Evolutionary conservation across 2,329 filamentous ascomycete species (phyloP), one percentile per base, ranked within the genome.

Genomic region (Ceratocystis eucalypticola): DNA sequence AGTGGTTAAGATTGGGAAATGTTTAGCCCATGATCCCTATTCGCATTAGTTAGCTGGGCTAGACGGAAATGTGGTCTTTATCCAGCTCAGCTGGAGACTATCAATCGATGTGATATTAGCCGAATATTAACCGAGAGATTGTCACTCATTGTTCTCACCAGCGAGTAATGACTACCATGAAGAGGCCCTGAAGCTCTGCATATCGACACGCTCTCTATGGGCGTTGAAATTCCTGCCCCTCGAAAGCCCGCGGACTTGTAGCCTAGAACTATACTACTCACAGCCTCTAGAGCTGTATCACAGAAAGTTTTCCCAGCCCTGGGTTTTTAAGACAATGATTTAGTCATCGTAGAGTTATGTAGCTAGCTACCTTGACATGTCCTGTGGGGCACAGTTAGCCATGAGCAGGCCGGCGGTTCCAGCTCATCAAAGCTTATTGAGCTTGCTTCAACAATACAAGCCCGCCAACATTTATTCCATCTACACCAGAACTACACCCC

Each of bases 341-440:
- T 59, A 37, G 55, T 59, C 55, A 59, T 59, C 53, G n/a, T 59
- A 37, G 28, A 41, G 37, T 41, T 33, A 7, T 59, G 53, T 37
- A 33, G 55, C 48, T 53, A 33, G 12, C 55, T 33, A 53, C n/a
- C n/a, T 53, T 8, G 55, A 59, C 55, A 59, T 30, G 30, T 37
- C 33, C 55, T 33, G 55, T 59, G 55, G 55, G 55, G 55, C 55
- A 28, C 55, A 59, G 55, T 15, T 59, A n/a, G 30, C 55, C 55
- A 53, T 41, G 10, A 15, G 3, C 22, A 15, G 3, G 22, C 25
- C 55, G 30, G 55, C 28, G 5, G 15, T 7, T 59, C 55, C 55
- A 59, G 28, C 28, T 59, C 37, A n/a, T 3, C 30, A 17, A 33
- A 20, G 55, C 28, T 59, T 37, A 37, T n/a, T 59, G 28, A 59